A percentile compares a stretch with the other conserved stretches of the same genome.
Evolutionary conservation across 805 yeast genomes (phyloP).

Genomic region (Zygosaccharomyces kombuchaensis): DNA sequence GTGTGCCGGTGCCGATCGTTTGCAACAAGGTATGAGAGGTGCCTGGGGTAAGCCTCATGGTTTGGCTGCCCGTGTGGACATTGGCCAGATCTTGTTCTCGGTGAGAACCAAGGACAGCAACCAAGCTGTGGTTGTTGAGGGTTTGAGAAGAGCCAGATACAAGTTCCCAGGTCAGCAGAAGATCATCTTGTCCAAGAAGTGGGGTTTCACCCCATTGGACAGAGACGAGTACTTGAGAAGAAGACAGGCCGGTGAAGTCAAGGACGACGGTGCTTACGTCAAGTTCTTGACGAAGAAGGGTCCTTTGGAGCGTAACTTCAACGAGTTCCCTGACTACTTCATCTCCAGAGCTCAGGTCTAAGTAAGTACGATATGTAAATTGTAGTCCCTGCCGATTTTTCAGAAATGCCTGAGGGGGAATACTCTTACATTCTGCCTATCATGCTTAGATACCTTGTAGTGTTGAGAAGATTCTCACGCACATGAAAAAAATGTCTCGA

Average conservation of each 20-base stretch:
- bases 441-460: neutral
- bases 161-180: conserved; percentile 99
- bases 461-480: no score
- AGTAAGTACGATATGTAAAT: neutral
- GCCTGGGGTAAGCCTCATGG: conserved; percentile 99
- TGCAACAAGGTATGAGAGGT: conserved; percentile 99
- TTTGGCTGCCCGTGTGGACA: conserved; percentile 97
- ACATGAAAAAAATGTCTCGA: no score
- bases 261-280: conserved; percentile 99
- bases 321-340: conserved; percentile 86
- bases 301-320: conserved; percentile 85
- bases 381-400: neutral
- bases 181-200: conserved; percentile 98
- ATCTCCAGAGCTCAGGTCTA: conserved; percentile 40
- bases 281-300: conserved; percentile 98
- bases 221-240: conserved; percentile 92
- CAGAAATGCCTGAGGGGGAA: no score
- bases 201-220: conserved; percentile 99
- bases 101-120: conserved; percentile 97
- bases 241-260: conserved; percentile 96
- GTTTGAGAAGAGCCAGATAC: conserved; percentile 99
- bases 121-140: conserved; percentile 97
- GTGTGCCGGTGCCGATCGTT: conserved; percentile 99
- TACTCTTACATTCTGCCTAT: no score
- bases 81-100: conserved; percentile 97